Evolutionary conservation across 2,329 filamentous ascomycete genomes (phyloP).

Genomic region (Parafenestella ontariensis): DNA sequence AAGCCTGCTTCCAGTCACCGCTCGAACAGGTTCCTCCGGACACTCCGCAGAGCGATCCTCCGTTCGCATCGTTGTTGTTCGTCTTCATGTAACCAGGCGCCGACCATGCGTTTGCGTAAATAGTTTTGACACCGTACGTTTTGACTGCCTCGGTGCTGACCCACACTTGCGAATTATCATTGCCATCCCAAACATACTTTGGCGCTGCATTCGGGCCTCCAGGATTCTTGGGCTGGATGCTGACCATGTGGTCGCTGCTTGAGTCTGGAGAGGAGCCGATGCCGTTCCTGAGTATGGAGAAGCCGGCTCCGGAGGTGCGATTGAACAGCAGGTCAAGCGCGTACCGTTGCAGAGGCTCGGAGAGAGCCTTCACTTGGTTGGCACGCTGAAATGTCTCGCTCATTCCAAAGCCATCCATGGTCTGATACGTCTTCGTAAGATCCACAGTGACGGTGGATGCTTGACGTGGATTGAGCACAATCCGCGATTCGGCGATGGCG

Average conservation of each 20-base stretch:
- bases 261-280: conserved; percentile 56
- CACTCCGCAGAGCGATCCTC: conserved; percentile 58
- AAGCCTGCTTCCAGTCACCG: conserved; percentile 59
- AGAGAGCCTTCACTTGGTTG: conserved; percentile 53
- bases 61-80: conserved; percentile 54
- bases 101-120: conserved; percentile 60
- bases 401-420: conserved; percentile 58
- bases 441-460: conserved; percentile 50
- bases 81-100: conserved; percentile 62
- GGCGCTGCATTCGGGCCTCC: conserved; percentile 31
- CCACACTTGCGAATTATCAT: conserved; percentile 58
- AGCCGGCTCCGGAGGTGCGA: conserved; percentile 53
- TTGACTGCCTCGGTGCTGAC: conserved; percentile 58
- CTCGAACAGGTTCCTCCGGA: conserved; percentile 49
- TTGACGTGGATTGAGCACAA: conserved; percentile 20
- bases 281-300: conserved; percentile 55
- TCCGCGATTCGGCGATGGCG: conserved; percentile 2
- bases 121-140: conserved; percentile 52
- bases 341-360: conserved; percentile 48
- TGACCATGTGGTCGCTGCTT: conserved; percentile 48
- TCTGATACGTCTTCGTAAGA: conserved; percentile 54
- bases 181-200: conserved; percentile 39
- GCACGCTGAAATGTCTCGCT: conserved; percentile 56
- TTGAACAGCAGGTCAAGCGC: conserved; percentile 57
- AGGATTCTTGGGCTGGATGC: conserved; percentile 36